Evolutionary conservation across 768 basidiomycete genomes (phyloP), one percentile per base, ranked within the genome.

Genomic region (Hortiboletus flavorubellus): DNA sequence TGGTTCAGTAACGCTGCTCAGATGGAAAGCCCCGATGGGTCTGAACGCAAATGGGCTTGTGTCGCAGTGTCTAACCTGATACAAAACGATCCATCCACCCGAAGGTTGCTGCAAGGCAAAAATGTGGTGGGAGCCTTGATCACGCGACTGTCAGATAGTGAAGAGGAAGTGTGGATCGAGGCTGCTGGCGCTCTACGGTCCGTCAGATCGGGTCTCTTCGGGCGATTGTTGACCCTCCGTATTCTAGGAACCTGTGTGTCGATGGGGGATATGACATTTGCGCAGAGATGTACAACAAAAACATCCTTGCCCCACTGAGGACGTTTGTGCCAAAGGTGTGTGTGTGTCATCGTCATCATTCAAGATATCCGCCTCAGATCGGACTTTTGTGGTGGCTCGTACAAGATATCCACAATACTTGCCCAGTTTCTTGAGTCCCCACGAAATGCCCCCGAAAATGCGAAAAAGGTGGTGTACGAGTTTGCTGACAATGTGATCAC

Each of bases 231-330:
- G 51, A 62, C 34, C 18, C 47, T 21, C 12, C 11, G 29, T 39
- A n/a, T 10, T 50, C 34, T 64, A 97, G 94, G 58, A 98, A 97
- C 74, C 72, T 98, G 14, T 93, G 92, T 64, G 87, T 98, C 64
- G 95, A 98, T 66, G 95, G 94, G 15, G 95, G 95, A 49, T 90
- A 91, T 67, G 93, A 97, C 60, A 89, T 97, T 45, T 95, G 94
- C 64, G 92, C 89, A 2, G 93, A 97, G 71, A 95, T 98, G 91
- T 95, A 88, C 74, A 97, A 98, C 71, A 97, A 97, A 75, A 91
- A 91, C 61, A 86, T 97, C 43, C 76, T 97, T 47, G 79, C 85
- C 7, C 90, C 91, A 3, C 71, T 93, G 54, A 84, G 78, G 61
- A 78, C 80, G 0, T 90, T 92, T 63, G 78, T 93, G 16, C 86